These are phyloP conservation scores for Aleurites moluccanus DNA, from an alignment of 441 rosid genomes.

Conservation along the genomic window DNA sequence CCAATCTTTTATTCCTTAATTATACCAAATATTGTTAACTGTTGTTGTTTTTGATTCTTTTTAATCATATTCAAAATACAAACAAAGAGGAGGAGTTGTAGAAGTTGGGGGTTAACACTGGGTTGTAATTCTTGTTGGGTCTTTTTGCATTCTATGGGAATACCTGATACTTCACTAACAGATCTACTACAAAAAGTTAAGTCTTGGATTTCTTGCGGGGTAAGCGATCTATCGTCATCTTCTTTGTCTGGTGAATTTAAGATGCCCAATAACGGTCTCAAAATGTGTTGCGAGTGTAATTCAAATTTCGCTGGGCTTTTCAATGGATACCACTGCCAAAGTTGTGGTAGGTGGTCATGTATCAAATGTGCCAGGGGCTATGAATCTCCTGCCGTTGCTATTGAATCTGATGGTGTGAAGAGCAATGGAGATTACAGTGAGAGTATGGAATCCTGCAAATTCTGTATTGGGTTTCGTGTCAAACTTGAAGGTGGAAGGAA, in stretches of 20 bases:
- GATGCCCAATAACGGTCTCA: constrained; percentile 45
- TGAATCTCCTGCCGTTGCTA: constrained; percentile 31
- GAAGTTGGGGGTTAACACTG: constrained; percentile 21
- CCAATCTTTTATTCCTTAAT: constrained; percentile 12
- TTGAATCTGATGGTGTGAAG: constrained; percentile 30
- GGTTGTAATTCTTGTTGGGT: constrained; percentile 34
- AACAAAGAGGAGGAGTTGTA: constrained; percentile 1
- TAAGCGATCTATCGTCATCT: constrained; percentile 49
- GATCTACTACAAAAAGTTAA: constrained; percentile 69
- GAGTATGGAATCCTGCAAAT: constrained; percentile 49
- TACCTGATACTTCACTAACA: constrained; percentile 65
- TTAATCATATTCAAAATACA: not conserved
- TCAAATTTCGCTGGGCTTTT: constrained; percentile 29
- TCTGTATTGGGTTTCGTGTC: constrained; percentile 44
- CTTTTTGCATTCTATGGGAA: constrained; percentile 62
- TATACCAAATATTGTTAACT: constrained; percentile 8
- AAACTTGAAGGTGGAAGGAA: constrained; percentile 43
- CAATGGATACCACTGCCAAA: constrained; percentile 51
- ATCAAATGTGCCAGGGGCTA: constrained; percentile 39
- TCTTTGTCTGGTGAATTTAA: constrained; percentile 34
- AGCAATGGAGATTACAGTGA: constrained; percentile 24
- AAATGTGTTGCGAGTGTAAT: constrained; percentile 55
- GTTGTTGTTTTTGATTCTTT: constrained; percentile 11
- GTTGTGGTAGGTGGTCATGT: constrained; percentile 63
- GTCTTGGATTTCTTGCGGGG: constrained; percentile 72